phyloP scores from a whole-genome alignment of 805 yeast genomes.

The Candida mattraensis region DNA sequence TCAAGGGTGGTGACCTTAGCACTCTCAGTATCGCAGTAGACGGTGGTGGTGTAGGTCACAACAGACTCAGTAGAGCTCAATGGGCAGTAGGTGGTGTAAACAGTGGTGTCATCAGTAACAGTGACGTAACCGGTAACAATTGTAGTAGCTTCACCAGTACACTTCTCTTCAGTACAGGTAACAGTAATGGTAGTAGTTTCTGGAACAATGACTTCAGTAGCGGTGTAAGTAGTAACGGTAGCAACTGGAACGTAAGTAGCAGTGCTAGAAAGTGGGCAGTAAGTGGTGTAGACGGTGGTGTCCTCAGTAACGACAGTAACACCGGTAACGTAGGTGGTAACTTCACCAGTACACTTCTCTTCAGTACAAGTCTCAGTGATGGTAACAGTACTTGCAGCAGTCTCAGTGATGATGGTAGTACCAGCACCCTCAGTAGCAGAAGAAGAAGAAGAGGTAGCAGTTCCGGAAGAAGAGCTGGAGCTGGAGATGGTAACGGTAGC shows the following conservation, averaged over 20 bases:
- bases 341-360: constrained; percentile 21
- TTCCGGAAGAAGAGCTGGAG: constrained; percentile 10
- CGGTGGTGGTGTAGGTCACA: constrained; percentile 12
- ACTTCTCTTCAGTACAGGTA: constrained; percentile 21
- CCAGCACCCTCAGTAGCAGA: constrained; percentile 4
- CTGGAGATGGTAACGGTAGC: constrained; percentile 20
- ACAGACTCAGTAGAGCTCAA: constrained; percentile 15
- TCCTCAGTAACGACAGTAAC: constrained; percentile 26
- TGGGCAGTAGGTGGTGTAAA: constrained; percentile 38
- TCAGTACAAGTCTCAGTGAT: constrained; percentile 27
- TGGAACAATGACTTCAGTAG: constrained; percentile 13
- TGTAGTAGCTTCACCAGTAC: constrained; percentile 19
- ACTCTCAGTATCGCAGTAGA: constrained; percentile 6
- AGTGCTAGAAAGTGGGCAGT: constrained; percentile 33
- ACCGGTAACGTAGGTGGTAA: constrained; percentile 27
- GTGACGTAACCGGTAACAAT: constrained; percentile 26
- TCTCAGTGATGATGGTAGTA: constrained; percentile 16
- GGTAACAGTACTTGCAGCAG: constrained; percentile 18
- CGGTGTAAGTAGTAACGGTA: constrained; percentile 10
- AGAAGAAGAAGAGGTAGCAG: constrained; percentile 4
- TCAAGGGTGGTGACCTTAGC: constrained; percentile 6
- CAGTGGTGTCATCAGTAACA: constrained; percentile 22
- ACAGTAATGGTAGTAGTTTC: constrained; percentile 19
- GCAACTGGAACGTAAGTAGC: constrained; percentile 21
- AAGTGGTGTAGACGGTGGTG: constrained; percentile 33